Evolutionary conservation across 805 yeast species (phyloP).

Genomic region (Sporopachydermia quercuum): DNA sequence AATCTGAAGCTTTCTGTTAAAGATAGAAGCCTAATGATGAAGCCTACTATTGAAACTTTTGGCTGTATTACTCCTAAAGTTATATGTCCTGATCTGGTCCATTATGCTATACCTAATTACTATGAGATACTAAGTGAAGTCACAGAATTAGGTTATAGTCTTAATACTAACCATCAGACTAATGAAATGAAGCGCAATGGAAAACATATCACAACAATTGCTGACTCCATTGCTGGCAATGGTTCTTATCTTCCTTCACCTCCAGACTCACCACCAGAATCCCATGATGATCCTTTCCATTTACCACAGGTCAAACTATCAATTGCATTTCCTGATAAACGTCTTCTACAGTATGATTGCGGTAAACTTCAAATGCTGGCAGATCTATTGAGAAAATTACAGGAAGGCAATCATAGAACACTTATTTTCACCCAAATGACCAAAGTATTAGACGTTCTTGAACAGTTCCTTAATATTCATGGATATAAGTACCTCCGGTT

Average conservation of each 20-base stretch:
- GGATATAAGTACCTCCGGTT: constrained; percentile 90
- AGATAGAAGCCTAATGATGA: constrained; percentile 22
- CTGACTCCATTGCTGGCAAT: constrained; percentile 14
- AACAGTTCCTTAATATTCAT: constrained; percentile 83
- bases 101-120: constrained; percentile 30
- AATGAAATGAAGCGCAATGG: too few species aligned
- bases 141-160: too few species aligned
- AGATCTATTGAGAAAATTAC: constrained; percentile 53
- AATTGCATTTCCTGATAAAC: constrained; percentile 92
- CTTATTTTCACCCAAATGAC: constrained; percentile 98
- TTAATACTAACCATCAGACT: too few species aligned
- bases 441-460: constrained; percentile 82
- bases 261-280: constrained; percentile 16
- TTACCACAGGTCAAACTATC: constrained; percentile 74
- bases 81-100: constrained; percentile 59
- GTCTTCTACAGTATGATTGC: constrained; percentile 85
- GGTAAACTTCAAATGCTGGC: constrained; percentile 90
- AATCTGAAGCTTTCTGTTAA: constrained; percentile 12
- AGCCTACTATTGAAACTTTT: constrained; percentile 49
- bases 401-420: constrained; percentile 83
- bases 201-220: constrained; percentile 17
- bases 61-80: constrained; percentile 83
- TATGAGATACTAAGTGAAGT: too few species aligned
- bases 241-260: constrained; percentile 14
- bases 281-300: constrained; percentile 44